Evolutionary conservation across 2,329 filamentous ascomycete genomes (phyloP), one percentile per base, ranked within the genome.

Genomic region (Fusarium longipes): DNA sequence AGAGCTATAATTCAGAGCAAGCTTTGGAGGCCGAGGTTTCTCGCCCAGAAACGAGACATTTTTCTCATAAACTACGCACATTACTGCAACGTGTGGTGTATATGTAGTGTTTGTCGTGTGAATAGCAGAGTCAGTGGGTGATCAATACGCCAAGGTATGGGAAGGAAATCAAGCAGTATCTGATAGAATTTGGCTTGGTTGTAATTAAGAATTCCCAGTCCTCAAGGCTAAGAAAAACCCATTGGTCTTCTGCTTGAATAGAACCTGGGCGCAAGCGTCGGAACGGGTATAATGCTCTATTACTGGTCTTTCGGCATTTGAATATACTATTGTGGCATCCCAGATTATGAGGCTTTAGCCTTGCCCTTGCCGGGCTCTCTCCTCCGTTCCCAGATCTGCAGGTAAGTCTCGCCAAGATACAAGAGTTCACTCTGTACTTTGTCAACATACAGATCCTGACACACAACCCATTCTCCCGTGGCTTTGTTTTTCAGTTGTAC

Each of bases 341-440:
- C 18, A 38, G 17, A 27, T 71, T 52, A 73, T 70, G 48, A 67
- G 42, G 65, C 50, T 45, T 70, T 73, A 14, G 72, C 76, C 67
- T 81, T 84, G 36, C 76, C 77, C 71, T 72, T 75, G 12, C 30
- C 24, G 6, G 80, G 76, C 63, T 82, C 83, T 75, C 87, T 90
- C 79, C 93, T 87, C 78, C 91, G 85, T 82, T 98, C 96, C 96
- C 96, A 98, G 42, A 99, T 88, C 86, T 98, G 96, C 59, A 98
- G 80, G 82, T 98, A 98, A 56, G 92, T 92, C 84, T 99, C 96
- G 51, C 95, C 93, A 0, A 96, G 91, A 75, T 97, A 97, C 68
- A 99, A 77, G 72, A 97, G 86, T 82, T 99, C 95, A 66, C 88
- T 92, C 79, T 95, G 91, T 20, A 96, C 91, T 78, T 90, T 90